phyloP scores from a whole-genome alignment of 345 rosid species.

The Acer negundo region DNA sequence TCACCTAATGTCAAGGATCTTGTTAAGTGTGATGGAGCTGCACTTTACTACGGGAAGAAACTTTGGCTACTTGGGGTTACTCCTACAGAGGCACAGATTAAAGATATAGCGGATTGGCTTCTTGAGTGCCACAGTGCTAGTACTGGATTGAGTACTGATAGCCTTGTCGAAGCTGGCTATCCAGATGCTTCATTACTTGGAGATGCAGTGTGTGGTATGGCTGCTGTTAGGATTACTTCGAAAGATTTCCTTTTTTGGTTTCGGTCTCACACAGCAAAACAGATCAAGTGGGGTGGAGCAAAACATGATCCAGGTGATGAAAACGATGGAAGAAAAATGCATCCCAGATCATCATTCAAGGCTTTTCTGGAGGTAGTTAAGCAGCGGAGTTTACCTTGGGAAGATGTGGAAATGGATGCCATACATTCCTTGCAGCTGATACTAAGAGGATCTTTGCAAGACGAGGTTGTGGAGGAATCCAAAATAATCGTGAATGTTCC shows the following conservation, averaged over 20 bases:
- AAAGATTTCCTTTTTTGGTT: constrained; percentile 88
- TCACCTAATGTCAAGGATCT: constrained; percentile 90
- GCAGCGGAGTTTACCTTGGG: constrained; percentile 73
- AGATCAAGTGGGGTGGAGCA: constrained; percentile 93
- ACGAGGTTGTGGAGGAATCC: constrained; percentile 46
- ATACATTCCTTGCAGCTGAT: constrained; percentile 86
- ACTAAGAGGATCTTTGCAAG: constrained; percentile 66
- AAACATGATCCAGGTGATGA: constrained; percentile 67
- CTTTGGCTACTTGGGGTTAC: constrained; percentile 72
- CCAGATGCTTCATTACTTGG: constrained; percentile 69
- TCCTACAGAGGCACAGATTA: constrained; percentile 70
- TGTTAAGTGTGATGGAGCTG: constrained; percentile 86
- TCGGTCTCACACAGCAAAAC: constrained; percentile 73
- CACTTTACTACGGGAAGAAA: constrained; percentile 61
- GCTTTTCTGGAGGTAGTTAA: constrained; percentile 81
- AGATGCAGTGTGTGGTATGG: constrained; percentile 76
- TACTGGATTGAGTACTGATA: constrained; percentile 76
- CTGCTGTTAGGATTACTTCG: constrained; percentile 54
- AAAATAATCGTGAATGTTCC: constrained; percentile 52
- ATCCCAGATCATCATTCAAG: constrained; percentile 88
- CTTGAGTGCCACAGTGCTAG: constrained; percentile 57
- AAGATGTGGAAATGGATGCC: constrained; percentile 88
- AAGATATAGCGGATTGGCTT: constrained; percentile 69
- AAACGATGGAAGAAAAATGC: constrained; percentile 76
- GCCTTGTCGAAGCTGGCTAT: constrained; percentile 86